A percentile compares a stretch with the other conserved stretches of the same genome.
Evolutionary conservation across 2,329 filamentous ascomycete genomes (phyloP).

Genomic region (Fusarium sp.): DNA sequence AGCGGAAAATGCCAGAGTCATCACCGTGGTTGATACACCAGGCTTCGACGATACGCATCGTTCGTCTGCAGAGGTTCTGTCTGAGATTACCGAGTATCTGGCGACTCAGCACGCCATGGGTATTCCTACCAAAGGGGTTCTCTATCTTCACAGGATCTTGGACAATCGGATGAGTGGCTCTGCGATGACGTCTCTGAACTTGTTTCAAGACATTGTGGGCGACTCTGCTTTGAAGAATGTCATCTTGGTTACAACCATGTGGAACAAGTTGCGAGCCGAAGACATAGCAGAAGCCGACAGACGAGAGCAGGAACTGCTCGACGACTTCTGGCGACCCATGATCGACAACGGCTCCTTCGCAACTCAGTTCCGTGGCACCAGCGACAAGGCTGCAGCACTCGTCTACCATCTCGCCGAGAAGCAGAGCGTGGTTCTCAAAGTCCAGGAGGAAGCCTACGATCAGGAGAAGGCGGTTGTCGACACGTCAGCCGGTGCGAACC

Average conservation of each 20-base stretch:
- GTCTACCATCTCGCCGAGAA: not conserved
- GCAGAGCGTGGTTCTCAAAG: not conserved
- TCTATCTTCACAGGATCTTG: not conserved
- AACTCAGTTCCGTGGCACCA: constrained; percentile 12
- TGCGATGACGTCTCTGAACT: not conserved
- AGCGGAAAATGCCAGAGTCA: not conserved
- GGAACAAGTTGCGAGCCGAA: not conserved
- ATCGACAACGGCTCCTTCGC: constrained; percentile 11
- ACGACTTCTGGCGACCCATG: constrained; percentile 15
- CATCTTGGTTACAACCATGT: not conserved
- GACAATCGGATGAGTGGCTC: not conserved
- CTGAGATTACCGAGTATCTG: not conserved
- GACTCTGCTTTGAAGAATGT: not conserved
- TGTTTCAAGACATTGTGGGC: not conserved
- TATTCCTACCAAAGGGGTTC: not conserved
- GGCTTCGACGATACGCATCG: not conserved
- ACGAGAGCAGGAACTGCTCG: constrained; percentile 10
- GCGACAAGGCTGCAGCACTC: not conserved
- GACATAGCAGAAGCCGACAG: not conserved
- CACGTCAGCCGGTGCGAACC: not conserved
- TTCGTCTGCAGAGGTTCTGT: not conserved
- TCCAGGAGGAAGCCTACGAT: not conserved
- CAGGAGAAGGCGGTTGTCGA: not conserved
- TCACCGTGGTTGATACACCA: not conserved
- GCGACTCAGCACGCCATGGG: not conserved